Base-by-base conservation (phyloP, 176 grass and related monocot species). In the Ensete glaucum region DNA sequence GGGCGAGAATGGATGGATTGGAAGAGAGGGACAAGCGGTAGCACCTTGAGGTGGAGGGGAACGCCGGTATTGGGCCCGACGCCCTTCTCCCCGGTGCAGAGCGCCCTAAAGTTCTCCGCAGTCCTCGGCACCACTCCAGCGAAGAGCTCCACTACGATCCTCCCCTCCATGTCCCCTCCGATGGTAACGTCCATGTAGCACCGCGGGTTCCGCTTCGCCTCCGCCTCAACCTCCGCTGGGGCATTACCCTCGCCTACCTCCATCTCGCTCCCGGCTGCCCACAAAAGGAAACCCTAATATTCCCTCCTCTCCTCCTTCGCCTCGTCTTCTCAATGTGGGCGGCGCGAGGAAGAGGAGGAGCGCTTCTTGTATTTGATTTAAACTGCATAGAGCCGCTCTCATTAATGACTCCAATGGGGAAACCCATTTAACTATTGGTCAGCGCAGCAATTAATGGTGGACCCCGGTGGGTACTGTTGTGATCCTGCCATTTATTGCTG, bases 91-190 rank as follows among this genome's bases (percentile, higher is more conserved):
- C 94, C 94, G 57, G 90, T 93, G 83, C 94, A 98, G 67, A 98
- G 94, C 62, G 82, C 88, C 80, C 94, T 91, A 75, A 98, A 98
- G 81, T 98, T 93, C 86, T 98, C 94, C 3, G 90, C 94, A 52
- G 90, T 91, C 81, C 76, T 79, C 15, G 94, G 88, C 73, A 52
- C 84, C 70, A 98, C 75, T 16, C 81, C 88, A 14, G 82, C 82
- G 75, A 83, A 93, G 66, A 93, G 94, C 63, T 98, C 88, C 70
- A 91, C 81, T 75, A 98, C 85, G 80, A 98, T 87, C 71, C 94
- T 79, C 60, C 90, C 94, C 80, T 98, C 94, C 88, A 93, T 75
- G 11, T 91, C 90, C 25, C 88, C 90, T 21, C 82, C 94, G 75
- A 98, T 93, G 83, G 85, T 91, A 21, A 98, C 80, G 79, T 93